phyloP scores from a whole-genome alignment of 2,329 filamentous ascomycete genomes.

The Pseudofabraea citricarpa region DNA sequence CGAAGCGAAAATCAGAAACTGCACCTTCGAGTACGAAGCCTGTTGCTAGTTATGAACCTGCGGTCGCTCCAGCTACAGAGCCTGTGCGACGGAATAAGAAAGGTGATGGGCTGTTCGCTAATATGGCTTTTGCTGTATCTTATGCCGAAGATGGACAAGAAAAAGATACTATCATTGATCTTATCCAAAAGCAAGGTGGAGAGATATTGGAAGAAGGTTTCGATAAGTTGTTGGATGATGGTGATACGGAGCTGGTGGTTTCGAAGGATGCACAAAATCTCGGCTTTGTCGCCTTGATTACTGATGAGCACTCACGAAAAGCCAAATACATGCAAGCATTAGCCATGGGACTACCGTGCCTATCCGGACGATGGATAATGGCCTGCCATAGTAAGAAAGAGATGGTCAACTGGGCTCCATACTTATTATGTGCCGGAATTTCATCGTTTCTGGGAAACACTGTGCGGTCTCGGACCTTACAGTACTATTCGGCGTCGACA shows the following conservation, averaged over 20 bases:
- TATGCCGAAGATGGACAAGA: constrained; percentile 53
- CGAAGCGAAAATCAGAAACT: neutral
- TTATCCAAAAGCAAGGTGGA: constrained; percentile 70
- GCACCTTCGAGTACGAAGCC: constrained; percentile 8
- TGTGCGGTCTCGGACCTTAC: constrained; percentile 67
- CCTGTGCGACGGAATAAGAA: constrained; percentile 5
- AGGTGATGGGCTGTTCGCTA: constrained; percentile 53
- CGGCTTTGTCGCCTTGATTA: constrained; percentile 81
- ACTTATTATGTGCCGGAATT: constrained; percentile 80
- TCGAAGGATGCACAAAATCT: constrained; percentile 45
- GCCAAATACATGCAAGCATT: constrained; percentile 94
- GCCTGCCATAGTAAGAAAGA: constrained; percentile 59
- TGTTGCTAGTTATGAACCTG: too few species aligned
- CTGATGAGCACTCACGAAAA: constrained; percentile 79
- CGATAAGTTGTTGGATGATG: constrained; percentile 66
- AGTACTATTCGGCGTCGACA: constrained; percentile 51
- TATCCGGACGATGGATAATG: constrained; percentile 76
- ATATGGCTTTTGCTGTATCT: constrained; percentile 86
- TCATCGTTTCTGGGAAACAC: constrained; percentile 73
- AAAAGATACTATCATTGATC: constrained; percentile 50
- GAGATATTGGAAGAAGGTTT: constrained; percentile 70
- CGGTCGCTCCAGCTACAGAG: neutral
- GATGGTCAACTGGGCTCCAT: constrained; percentile 71
- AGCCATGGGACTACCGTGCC: constrained; percentile 80
- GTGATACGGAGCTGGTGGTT: constrained; percentile 43